Conservation (phyloP, 2,329 filamentous ascomycete species). For the Diplodia intermedia region DNA sequence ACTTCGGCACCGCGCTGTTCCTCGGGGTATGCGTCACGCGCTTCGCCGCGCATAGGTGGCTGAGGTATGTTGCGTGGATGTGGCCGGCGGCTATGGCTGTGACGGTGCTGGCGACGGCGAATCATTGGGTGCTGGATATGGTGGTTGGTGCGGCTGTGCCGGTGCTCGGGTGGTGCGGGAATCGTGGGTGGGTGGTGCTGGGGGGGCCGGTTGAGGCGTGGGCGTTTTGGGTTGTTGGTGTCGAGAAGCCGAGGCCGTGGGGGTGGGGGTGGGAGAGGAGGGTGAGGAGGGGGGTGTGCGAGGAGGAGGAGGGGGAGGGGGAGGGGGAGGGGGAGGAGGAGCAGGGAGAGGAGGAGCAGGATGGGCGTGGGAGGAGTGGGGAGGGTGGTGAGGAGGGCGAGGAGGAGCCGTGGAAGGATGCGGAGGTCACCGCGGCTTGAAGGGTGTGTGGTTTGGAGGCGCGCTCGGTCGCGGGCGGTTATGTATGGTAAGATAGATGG, state of each 20-base stretch:
- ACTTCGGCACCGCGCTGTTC: constrained; percentile 54
- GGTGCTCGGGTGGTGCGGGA: constrained; percentile 45
- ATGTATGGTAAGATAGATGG: no score
- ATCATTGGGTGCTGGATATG: constrained; percentile 51
- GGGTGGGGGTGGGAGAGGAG: constrained; percentile 6
- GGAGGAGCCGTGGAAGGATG: background rate
- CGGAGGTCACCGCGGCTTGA: background rate
- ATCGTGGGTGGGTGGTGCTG: constrained; percentile 1
- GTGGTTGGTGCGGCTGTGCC: constrained; percentile 47
- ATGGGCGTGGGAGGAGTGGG: no score
- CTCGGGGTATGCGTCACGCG: constrained; percentile 46
- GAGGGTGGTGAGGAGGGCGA: background rate
- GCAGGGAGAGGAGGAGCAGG: background rate
- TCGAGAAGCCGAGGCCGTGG: constrained; percentile 35
- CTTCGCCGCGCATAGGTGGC: constrained; percentile 51
- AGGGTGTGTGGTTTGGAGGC: no score
- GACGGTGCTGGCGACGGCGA: constrained; percentile 52
- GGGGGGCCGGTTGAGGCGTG: constrained; percentile 34
- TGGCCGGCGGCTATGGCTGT: constrained; percentile 55
- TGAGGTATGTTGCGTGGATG: constrained; percentile 48
- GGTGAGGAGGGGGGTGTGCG: background rate
- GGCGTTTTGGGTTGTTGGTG: constrained; percentile 33
- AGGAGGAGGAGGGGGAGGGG: no score
- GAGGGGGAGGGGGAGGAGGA: background rate
- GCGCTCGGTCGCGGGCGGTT: no score